Conservation (phyloP, 331 rosid genomes). For the Ulmus americana region DNA sequence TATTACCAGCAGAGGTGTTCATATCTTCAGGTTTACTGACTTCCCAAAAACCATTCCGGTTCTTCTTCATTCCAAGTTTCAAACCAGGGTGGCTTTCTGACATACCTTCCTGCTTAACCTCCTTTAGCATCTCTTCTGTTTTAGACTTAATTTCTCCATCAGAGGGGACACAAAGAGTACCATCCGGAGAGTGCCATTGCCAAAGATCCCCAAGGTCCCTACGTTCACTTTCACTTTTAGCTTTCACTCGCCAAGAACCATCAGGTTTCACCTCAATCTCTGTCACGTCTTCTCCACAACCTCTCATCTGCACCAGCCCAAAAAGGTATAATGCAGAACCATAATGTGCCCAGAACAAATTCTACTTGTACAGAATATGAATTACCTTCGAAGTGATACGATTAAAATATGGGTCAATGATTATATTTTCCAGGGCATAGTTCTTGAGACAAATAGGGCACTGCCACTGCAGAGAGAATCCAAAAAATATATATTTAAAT, state of each 20-base stretch:
- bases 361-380: slow-evolving; percentile 1
- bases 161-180: slow-evolving; percentile 42
- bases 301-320: slow-evolving; percentile 54
- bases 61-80: slow-evolving; percentile 71
- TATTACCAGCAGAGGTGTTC: slow-evolving; percentile 54
- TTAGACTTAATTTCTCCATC: slow-evolving; percentile 40
- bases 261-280: slow-evolving; percentile 96
- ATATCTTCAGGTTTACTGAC: slow-evolving; percentile 68
- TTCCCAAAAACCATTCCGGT: slow-evolving; percentile 75
- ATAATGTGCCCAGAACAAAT: neutral
- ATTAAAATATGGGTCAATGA: slow-evolving; percentile 90
- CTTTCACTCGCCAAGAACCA: slow-evolving; percentile 89
- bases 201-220: slow-evolving; percentile 67
- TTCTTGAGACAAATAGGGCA: slow-evolving; percentile 93
- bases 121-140: slow-evolving; percentile 57
- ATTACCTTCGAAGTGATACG: slow-evolving; percentile 70
- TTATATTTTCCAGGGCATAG: slow-evolving; percentile 75
- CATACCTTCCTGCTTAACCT: slow-evolving; percentile 70
- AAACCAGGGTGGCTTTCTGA: slow-evolving; percentile 68
- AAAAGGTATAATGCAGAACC: neutral
- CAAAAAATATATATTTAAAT: slow-evolving; percentile 21
- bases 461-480: slow-evolving; percentile 87
- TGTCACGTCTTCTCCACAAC: slow-evolving; percentile 80
- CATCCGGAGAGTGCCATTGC: slow-evolving; percentile 77
- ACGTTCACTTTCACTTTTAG: slow-evolving; percentile 72